A percentile compares a stretch with the other conserved stretches of the same genome.
phyloP scores from a whole-genome alignment of 495 filamentous ascomycete genomes.

The Xylaria acuta region DNA sequence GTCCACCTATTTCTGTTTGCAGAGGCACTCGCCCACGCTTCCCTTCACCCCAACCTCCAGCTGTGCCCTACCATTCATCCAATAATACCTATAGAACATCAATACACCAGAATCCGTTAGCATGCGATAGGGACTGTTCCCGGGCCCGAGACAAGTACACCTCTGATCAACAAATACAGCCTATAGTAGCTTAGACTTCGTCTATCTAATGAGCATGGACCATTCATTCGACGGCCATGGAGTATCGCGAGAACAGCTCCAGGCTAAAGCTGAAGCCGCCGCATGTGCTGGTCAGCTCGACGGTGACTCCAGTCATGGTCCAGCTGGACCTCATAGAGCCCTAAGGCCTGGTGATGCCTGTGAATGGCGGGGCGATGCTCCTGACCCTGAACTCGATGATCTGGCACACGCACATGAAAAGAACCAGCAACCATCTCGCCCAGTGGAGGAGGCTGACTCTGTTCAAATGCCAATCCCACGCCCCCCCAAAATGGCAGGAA shows the following conservation, averaged over 20 bases:
- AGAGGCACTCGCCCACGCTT: not conserved
- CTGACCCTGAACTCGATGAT: constrained; percentile 38
- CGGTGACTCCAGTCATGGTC: constrained; percentile 23
- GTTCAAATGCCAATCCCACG: constrained; percentile 8
- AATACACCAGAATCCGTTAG: constrained; percentile 4
- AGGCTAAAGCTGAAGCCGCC: constrained; percentile 30
- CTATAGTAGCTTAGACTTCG: not conserved
- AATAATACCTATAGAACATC: constrained; percentile 23
- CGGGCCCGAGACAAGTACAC: not conserved
- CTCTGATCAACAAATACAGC: not conserved
- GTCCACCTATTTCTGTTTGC: not conserved
- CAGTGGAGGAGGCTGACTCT: constrained; percentile 1
- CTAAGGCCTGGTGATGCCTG: constrained; percentile 25
- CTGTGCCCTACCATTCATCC: not conserved
- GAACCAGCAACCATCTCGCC: constrained; percentile 26
- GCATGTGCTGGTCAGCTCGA: constrained; percentile 28
- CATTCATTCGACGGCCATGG: constrained; percentile 30
- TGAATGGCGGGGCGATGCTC: constrained; percentile 36
- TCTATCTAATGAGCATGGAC: constrained; percentile 8
- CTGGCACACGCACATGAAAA: constrained; percentile 28
- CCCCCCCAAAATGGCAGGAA: not conserved
- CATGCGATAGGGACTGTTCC: not conserved
- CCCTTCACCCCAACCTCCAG: constrained; percentile 13
- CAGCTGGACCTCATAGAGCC: not conserved
- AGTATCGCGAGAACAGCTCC: constrained; percentile 28